phyloP scores from a whole-genome alignment of 192 early-diverging fungal species.

The Podila verticillata region DNA sequence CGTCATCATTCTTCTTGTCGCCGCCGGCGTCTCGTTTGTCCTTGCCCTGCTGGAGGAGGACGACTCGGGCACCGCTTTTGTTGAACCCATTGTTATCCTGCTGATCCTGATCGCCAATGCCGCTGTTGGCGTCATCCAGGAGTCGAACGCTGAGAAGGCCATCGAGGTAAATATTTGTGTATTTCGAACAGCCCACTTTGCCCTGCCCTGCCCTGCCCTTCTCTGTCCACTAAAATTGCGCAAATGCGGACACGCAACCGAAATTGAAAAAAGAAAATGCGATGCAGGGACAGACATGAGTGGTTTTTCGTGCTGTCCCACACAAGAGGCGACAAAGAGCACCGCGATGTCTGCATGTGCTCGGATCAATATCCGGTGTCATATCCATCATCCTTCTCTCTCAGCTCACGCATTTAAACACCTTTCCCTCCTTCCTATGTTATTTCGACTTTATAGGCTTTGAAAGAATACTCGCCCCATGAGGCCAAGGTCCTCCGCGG shows the following conservation, averaged over 20 bases:
- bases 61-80: conserved; percentile 85
- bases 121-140: conserved; percentile 96
- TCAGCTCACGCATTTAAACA: background rate
- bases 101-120: conserved; percentile 98
- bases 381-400: background rate
- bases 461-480: conserved; percentile 96
- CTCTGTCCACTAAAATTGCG: background rate
- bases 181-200: background rate
- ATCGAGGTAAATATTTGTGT: conserved; percentile 74
- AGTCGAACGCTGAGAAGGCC: conserved; percentile 95
- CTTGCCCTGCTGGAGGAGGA: conserved; percentile 91
- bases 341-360: too few relatives aligned
- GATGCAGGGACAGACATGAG: too few relatives aligned
- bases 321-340: too few relatives aligned
- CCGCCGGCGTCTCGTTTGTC: conserved; percentile 92
- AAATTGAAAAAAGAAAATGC: too few relatives aligned
- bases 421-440: background rate
- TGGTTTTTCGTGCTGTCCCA: too few relatives aligned
- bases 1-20: conserved; percentile 92
- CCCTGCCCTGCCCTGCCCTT: too few relatives aligned
- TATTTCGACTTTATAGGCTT: conserved; percentile 62
- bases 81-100: conserved; percentile 98
- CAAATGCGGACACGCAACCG: too few relatives aligned
- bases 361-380: background rate
- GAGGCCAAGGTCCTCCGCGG: conserved; percentile 91